Percentiles rank a stretch among this genome's conserved stretches.
Conservation (phyloP, 148 eudicot species). For the Oxyria digyna region DNA sequence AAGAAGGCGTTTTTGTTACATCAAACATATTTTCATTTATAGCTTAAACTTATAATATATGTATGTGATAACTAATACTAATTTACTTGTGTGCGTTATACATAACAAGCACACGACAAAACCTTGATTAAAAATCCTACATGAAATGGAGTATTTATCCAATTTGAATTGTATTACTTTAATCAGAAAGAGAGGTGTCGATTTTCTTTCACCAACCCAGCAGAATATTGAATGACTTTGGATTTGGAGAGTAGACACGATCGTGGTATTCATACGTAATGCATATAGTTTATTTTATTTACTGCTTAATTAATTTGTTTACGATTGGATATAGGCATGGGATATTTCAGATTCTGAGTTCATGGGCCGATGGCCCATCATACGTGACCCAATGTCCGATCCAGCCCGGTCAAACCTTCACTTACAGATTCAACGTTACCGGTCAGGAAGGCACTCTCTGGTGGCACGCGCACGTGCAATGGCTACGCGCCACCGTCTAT, state of each 20-base stretch:
- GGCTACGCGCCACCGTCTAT: slow-evolving; percentile 80
- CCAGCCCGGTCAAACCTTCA: slow-evolving; percentile 38
- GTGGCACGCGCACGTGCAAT: slow-evolving; percentile 82
- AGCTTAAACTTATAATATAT: no score
- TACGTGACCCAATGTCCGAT: slow-evolving; percentile 68
- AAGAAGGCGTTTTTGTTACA: no score
- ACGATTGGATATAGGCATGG: slow-evolving; percentile 44
- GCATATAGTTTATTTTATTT: background rate
- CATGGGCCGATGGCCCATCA: slow-evolving; percentile 78
- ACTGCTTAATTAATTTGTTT: background rate
- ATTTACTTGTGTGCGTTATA: no score
- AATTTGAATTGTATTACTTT: background rate
- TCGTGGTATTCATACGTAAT: no score
- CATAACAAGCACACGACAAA: no score
- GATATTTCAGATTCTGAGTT: slow-evolving; percentile 32
- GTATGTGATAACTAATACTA: no score
- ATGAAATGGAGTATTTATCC: no score
- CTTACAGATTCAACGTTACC: slow-evolving; percentile 36
- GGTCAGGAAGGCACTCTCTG: slow-evolving; percentile 78
- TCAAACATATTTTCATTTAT: no score
- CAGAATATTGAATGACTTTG: background rate
- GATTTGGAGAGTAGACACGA: no score
- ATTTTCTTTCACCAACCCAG: background rate
- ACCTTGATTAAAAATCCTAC: no score
- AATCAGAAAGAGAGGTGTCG: background rate